Evolutionary conservation across 2,329 filamentous ascomycete species (phyloP).

Genomic region (Rasamsonia emersonii): DNA sequence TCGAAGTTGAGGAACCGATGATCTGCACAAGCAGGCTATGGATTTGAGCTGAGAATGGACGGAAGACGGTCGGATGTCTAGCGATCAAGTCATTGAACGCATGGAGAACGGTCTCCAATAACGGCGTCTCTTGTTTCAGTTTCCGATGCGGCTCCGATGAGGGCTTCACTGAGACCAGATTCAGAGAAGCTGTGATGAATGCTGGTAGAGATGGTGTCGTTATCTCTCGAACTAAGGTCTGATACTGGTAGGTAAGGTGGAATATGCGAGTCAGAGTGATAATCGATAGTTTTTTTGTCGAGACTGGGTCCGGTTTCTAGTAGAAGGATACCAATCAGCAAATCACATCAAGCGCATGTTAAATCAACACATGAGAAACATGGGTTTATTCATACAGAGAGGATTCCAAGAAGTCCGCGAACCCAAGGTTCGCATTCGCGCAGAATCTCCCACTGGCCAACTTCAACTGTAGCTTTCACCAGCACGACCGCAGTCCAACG

Average conservation of each 20-base stretch:
- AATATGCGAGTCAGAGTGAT: conserved; percentile 78
- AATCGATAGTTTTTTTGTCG: conserved; percentile 67
- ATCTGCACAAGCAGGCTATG: conserved; percentile 51
- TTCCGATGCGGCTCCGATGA: conserved; percentile 26
- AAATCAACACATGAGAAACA: neutral
- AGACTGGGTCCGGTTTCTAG: conserved; percentile 67
- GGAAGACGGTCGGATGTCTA: conserved; percentile 75
- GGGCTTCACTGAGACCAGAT: conserved; percentile 48
- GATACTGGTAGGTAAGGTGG: conserved; percentile 69
- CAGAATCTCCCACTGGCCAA: conserved; percentile 75
- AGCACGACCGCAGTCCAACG: conserved; percentile 71
- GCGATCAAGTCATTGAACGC: conserved; percentile 65
- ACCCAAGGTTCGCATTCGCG: conserved; percentile 68
- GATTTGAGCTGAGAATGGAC: conserved; percentile 64
- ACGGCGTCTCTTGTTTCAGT: conserved; percentile 33
- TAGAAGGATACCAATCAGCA: neutral
- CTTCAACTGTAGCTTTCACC: conserved; percentile 72
- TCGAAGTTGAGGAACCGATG: conserved; percentile 55
- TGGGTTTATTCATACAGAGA: conserved; percentile 55
- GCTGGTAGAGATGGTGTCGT: conserved; percentile 70
- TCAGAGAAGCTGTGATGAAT: conserved; percentile 66
- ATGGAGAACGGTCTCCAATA: conserved; percentile 61
- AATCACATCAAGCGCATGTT: neutral
- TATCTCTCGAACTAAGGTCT: conserved; percentile 76
- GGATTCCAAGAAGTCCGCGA: conserved; percentile 60